phyloP scores from a whole-genome alignment of 2,329 filamentous ascomycete genomes.

The Ascochyta viciae-villosae region DNA sequence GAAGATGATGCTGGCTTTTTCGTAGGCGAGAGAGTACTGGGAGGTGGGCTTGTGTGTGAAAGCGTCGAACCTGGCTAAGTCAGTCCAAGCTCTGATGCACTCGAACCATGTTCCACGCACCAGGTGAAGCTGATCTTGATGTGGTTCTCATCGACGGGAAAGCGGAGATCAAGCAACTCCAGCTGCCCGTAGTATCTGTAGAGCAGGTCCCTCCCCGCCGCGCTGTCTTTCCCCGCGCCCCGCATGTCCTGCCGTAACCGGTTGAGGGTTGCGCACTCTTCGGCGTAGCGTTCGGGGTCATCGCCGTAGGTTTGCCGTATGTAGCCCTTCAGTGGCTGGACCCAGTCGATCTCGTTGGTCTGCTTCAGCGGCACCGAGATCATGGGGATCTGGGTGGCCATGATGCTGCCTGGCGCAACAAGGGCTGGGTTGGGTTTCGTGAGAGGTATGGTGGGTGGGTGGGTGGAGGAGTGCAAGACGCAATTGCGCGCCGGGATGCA shows the following conservation, averaged over 20 bases:
- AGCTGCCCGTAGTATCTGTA: constrained; percentile 98
- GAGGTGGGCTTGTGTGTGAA: constrained; percentile 98
- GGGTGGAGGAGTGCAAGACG: constrained; percentile 2
- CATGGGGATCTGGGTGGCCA: constrained; percentile 76
- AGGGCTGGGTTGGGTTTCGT: constrained; percentile 24
- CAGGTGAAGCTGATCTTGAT: constrained; percentile 99
- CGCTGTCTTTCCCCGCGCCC: constrained; percentile 95
- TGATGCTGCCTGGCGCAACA: constrained; percentile 25
- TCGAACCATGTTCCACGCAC: constrained; percentile 58
- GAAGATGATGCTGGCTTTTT: constrained; percentile 99
- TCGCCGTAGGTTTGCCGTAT: constrained; percentile 95
- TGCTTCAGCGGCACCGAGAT: constrained; percentile 89
- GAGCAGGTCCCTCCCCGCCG: constrained; percentile 87
- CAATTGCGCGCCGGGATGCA: not conserved
- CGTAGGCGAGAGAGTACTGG: constrained; percentile 95
- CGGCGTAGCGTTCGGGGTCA: constrained; percentile 92
- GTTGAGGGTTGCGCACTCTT: constrained; percentile 95
- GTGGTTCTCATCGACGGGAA: constrained; percentile 97
- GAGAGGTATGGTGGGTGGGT: constrained; percentile 20
- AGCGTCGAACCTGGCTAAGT: constrained; percentile 85
- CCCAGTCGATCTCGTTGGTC: constrained; percentile 99
- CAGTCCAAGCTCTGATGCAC: constrained; percentile 21
- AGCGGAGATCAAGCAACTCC: constrained; percentile 90
- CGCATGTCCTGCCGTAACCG: constrained; percentile 97
- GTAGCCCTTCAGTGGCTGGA: constrained; percentile 88